Evolutionary conservation across 2,329 filamentous ascomycete genomes (phyloP).

Genomic region (Pestalotiopsis sp.): DNA sequence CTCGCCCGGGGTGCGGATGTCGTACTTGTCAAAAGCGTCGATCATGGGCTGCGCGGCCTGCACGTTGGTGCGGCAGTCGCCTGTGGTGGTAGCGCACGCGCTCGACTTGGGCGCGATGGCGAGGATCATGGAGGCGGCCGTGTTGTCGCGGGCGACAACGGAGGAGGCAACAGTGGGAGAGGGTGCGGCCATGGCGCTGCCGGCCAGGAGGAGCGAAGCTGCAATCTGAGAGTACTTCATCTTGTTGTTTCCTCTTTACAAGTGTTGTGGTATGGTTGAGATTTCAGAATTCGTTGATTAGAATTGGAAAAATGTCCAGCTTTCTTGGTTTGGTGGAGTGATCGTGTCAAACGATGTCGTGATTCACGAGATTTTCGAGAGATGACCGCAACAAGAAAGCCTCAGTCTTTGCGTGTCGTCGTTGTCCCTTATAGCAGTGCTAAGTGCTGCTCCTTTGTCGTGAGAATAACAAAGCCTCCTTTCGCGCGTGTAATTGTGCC

Average conservation of each 20-base stretch:
- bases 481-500: background rate
- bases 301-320: background rate
- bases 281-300: background rate
- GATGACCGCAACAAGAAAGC: background rate
- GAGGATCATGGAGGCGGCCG: conserved; percentile 37
- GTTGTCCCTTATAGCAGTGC: background rate
- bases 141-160: background rate
- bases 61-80: conserved; percentile 67
- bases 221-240: conserved; percentile 15
- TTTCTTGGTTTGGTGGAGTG: background rate
- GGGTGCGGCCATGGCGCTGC: conserved; percentile 13
- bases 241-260: background rate
- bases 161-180: background rate
- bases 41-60: conserved; percentile 62
- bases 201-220: conserved; percentile 12
- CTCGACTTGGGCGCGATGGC: conserved; percentile 60
- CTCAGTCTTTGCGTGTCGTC: background rate
- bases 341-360: conserved; percentile 15
- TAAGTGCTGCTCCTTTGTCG: background rate
- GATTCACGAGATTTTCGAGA: background rate
- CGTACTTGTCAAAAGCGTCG: conserved; percentile 59
- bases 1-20: conserved; percentile 53
- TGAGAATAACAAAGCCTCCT: background rate
- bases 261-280: background rate
- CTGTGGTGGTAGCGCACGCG: conserved; percentile 50